Evolutionary conservation across 2,329 filamentous ascomycete genomes (phyloP), one percentile per base, ranked within the genome.

Genomic region (Cercospora citrullina): DNA sequence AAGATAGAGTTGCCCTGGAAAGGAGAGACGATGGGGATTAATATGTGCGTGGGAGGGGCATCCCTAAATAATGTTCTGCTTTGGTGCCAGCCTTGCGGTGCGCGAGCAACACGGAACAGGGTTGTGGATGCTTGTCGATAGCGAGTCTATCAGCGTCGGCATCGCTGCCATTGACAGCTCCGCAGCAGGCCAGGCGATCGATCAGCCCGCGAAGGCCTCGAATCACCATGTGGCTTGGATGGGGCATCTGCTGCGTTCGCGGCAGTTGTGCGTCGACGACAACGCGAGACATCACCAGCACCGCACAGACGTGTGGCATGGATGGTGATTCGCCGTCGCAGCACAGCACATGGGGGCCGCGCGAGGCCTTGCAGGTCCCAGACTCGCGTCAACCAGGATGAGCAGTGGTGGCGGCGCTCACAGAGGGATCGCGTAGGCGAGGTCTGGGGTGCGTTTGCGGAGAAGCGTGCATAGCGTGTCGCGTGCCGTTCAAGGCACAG

Each of bases 1-100:
- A 36, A 59, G 63, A 63, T 65, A 31, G 48, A 51, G 63, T 30
- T 63, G 60, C 39, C 62, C 55, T 62, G 67, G 55, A 61, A 36
- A 60, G 53, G 51, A 61, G 55, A 55, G 63, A 60, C 23, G 36
- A 59, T 26, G 53, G 62, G 57, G 31, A 57, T 16, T 30, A 62
- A 65, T 53, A 62, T 36, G 63, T 7, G 21, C 12, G 55, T 31
- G 23, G 45, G 48, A 64, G 58, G 66, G 66, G 63, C 48, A 55
- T 33, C 65, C 55, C 62, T 61, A 61, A 61, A 63, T 58, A n/a
- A 57, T 60, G 55, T 18, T 42, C 21, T 23, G 57, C 55, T 60
- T 31, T 18, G 60, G 60, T 57, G 7, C 65, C 65, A 60, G 60
- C 60, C 51, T 53, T 39, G 65, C n/a, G 33, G 53, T 48, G 30